Evolutionary conservation across 1,284 basidiomycete species (phyloP), one percentile per base, ranked within the genome.

Genomic region (Fomitopsis betulina): DNA sequence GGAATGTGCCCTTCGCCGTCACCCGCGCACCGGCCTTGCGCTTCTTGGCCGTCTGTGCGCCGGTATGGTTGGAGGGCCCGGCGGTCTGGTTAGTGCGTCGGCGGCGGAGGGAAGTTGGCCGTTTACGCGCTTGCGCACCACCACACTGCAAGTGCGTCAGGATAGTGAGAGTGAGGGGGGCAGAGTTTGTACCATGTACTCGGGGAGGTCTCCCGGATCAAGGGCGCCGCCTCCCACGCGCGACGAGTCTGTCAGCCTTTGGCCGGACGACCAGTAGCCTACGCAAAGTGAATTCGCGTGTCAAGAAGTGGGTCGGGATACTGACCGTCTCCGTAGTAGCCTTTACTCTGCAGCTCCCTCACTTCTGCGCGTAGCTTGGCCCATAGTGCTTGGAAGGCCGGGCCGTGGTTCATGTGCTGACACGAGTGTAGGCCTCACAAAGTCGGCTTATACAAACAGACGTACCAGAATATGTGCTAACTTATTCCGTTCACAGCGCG

Each of bases 211-310:
- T 5, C 77, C 81, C 17, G 70, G 70, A 38, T 79, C 77, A 32
- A 82, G 69, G 2, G 82, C 81, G 58, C 80, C 72, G 10, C 84
- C 81, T 0, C 72, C 70, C 9, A 89, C 70, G 49, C 69, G 73
- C 2, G 77, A 76, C 0, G 87, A 87, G 69, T 91, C 89, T 1
- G 75, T 75, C 8, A 93, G 75, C 42, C 88, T 80, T 17, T 73
- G 82, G 1, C 91, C 89, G 51, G 86, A 83, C 17, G 90, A 93
- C 88, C 89, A 93, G 65, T 87, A 89, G 5, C 89, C 89, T 91
- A 60, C 30, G 17, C 49, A 10, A 53, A 52, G 15, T 57, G 37
- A 55, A 51, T 42, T 23, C 58, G 51, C 38, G 37, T 21, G 60
- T 55, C 35, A 60, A 30, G 10, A n/a, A 35, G 58, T 9, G 55